Conservation (phyloP, 192 early-diverging fungal genomes). For the Backusella psychrophila region DNA sequence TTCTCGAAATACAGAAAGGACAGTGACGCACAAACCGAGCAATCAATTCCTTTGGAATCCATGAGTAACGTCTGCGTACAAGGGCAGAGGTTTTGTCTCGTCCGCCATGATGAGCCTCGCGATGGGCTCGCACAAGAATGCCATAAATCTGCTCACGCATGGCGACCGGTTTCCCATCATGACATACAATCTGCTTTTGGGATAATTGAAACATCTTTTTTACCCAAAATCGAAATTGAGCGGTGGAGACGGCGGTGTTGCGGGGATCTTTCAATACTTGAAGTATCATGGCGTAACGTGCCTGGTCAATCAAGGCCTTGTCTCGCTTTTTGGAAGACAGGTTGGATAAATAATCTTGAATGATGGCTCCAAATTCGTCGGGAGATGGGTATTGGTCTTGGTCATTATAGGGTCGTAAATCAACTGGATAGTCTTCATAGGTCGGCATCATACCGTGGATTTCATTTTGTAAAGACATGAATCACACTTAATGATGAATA, state of each 20-base stretch:
- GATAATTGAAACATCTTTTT: conserved; percentile 50
- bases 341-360: conserved; percentile 46
- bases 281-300: conserved; percentile 45
- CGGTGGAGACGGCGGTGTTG: conserved; percentile 47
- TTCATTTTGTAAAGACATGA: conserved; percentile 6
- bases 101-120: conserved; percentile 47
- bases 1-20: conserved; percentile 29
- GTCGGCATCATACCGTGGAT: conserved; percentile 4
- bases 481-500: background rate
- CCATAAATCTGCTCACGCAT: conserved; percentile 47
- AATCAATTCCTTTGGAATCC: conserved; percentile 29
- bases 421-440: conserved; percentile 1
- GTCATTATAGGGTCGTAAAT: conserved; percentile 20
- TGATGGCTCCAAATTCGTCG: conserved; percentile 39
- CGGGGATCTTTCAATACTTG: conserved; percentile 48
- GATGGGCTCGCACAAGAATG: conserved; percentile 45
- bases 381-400: conserved; percentile 40
- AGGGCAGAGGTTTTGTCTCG: conserved; percentile 51
- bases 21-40: conserved; percentile 30
- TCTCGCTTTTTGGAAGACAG: conserved; percentile 48
- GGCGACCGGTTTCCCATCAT: conserved; percentile 45
- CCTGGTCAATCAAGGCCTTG: conserved; percentile 43
- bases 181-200: conserved; percentile 41
- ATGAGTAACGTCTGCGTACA: conserved; percentile 33
- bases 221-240: conserved; percentile 51